Evolutionary conservation across 2,329 filamentous ascomycete genomes (phyloP).

Genomic region (Mycosphaerella sp.): DNA sequence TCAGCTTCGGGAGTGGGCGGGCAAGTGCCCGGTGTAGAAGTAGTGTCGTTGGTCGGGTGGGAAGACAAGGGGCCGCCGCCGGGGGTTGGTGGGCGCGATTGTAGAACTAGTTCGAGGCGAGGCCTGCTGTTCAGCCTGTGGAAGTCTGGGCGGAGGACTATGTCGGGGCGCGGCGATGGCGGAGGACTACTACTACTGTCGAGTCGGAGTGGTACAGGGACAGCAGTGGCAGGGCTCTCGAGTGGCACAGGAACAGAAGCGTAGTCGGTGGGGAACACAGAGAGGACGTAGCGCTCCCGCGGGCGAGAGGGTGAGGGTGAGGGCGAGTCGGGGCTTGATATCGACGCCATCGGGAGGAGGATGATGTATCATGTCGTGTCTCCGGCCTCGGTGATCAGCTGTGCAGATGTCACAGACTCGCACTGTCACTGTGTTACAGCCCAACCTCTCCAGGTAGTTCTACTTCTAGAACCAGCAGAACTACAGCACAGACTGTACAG

Average conservation of each 20-base stretch:
- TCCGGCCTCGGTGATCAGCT: too few relatives aligned
- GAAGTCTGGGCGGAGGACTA: too few relatives aligned
- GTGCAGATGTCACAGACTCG: too few relatives aligned
- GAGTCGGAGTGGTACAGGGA: too few relatives aligned
- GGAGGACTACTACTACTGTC: too few relatives aligned
- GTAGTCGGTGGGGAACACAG: slow-evolving; percentile 17
- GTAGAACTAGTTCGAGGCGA: too few relatives aligned
- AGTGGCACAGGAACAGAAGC: slow-evolving; percentile 26
- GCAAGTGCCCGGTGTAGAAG: slow-evolving; percentile 19
- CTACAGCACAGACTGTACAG: too few relatives aligned
- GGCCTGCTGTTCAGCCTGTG: slow-evolving; percentile 5
- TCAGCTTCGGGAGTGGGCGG: slow-evolving; percentile 26
- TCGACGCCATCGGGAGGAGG: neutral
- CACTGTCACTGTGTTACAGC: too few relatives aligned
- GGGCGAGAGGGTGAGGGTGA: neutral
- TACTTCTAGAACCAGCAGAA: too few relatives aligned
- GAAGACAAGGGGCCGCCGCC: slow-evolving; percentile 33
- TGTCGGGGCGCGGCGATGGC: slow-evolving; percentile 14
- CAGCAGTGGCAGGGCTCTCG: too few relatives aligned
- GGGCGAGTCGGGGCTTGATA: slow-evolving; percentile 17
- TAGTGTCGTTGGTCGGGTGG: slow-evolving; percentile 29
- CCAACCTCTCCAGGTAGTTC: too few relatives aligned
- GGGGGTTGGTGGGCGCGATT: slow-evolving; percentile 27
- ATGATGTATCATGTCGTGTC: too few relatives aligned
- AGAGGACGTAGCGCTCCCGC: neutral